Base-by-base conservation (phyloP, 257 asterid genomes). In the Primulina huaijiensis region DNA sequence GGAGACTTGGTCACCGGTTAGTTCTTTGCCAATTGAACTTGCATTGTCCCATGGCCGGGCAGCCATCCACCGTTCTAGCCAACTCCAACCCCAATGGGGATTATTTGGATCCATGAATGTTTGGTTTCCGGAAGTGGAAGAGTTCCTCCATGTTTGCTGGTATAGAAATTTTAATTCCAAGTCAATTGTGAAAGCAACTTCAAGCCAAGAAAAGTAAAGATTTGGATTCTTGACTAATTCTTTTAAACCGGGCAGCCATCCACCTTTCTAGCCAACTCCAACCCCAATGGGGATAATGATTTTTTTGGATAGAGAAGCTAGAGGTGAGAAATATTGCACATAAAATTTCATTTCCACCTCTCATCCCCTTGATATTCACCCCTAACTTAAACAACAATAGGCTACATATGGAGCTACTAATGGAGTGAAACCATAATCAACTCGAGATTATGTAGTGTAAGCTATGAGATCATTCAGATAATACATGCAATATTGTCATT, bases 11-110 rank as follows among this genome's bases (percentile, higher is more conserved):
- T 84, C 86, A 29, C 63, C 55, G 66, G 66, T 81, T 16, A 16
- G 72, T 46, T 88, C 96, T 82, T 84, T 87, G 27, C 78, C 85
- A 16, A 65, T 64, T 65, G 80, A 71, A 68, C 62, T 76, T 30
- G 83, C 82, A 14, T 70, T 80, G 68, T 90, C 96, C 85, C 85
- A 83, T 60, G 95, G 95, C 10, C 92, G 82, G 29, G 90, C 71
- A 27, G 97, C 92, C 95, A 89, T 88, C 96, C 96, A 89, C 38
- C 87, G 78, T 74, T 89, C 96, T 64, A 89, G 68, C 97, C 95
- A 92, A 71, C 88, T 89, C 97, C 97, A 92, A 7, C 96, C 98
- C 96, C 95, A 84, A 14, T 80, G 80, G 30, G 96, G 96, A 77
- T 87, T 86, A 50, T 75, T 79, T 25, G 88, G 82, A 66, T 92